Evolutionary conservation across 345 rosid genomes (phyloP).

Genomic region (Camelina laxa): DNA sequence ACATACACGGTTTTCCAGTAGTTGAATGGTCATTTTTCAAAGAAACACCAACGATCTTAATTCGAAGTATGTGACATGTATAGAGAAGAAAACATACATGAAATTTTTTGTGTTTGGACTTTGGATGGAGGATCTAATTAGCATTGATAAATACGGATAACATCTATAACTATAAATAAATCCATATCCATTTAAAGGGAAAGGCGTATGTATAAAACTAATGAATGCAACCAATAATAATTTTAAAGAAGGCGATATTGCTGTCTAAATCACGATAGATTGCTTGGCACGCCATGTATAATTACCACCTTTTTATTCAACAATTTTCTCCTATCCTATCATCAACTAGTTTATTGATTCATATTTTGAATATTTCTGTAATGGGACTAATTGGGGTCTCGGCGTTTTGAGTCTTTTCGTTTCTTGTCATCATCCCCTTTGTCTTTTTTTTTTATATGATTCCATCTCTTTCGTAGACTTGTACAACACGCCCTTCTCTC

Average conservation of each 20-base stretch:
- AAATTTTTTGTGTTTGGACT: too few relatives aligned
- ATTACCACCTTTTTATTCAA: conserved; percentile 5
- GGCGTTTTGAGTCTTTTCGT: background rate
- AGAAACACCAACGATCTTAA: too few relatives aligned
- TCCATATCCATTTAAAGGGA: background rate
- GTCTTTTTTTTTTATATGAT: conserved; percentile 1
- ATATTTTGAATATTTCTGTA: conserved; percentile 3
- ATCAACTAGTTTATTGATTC: background rate
- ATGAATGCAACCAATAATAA: background rate
- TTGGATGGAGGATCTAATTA: too few relatives aligned
- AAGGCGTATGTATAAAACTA: background rate
- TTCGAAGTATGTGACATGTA: too few relatives aligned
- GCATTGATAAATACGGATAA: too few relatives aligned
- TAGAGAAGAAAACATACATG: too few relatives aligned
- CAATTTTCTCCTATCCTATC: background rate
- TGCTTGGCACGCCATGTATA: conserved; percentile 33
- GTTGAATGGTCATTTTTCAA: too few relatives aligned
- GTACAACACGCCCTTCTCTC: conserved; percentile 30
- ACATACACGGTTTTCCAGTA: too few relatives aligned
- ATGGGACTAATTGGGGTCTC: background rate
- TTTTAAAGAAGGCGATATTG: background rate
- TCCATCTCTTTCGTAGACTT: conserved; percentile 27
- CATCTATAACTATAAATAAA: background rate
- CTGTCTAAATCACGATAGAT: conserved; percentile 31
- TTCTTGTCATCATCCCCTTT: conserved; percentile 8